These are phyloP conservation scores for Macaranga tanarius DNA, from an alignment of 441 rosid species.

Conservation along the genomic window DNA sequence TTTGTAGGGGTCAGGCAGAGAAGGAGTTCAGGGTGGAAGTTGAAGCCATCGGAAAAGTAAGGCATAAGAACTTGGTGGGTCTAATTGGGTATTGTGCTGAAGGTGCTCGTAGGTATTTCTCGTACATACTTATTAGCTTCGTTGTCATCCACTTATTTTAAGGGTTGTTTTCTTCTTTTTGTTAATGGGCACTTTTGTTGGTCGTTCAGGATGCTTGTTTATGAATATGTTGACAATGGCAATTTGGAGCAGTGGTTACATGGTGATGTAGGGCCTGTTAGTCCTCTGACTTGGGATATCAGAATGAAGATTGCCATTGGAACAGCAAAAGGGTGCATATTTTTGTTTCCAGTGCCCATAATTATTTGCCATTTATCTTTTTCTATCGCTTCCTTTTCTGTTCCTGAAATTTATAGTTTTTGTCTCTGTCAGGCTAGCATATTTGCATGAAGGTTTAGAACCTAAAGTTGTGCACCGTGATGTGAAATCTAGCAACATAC, in stretches of 20 bases:
- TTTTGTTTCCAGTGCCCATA: slow-evolving; percentile 7
- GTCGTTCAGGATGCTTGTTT: slow-evolving; percentile 78
- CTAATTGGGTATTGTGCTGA: slow-evolving; percentile 92
- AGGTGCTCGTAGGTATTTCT: slow-evolving; percentile 62
- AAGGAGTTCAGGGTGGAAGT: slow-evolving; percentile 96
- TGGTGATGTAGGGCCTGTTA: slow-evolving; percentile 80
- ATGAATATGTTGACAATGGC: slow-evolving; percentile 87
- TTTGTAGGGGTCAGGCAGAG: slow-evolving; percentile 86
- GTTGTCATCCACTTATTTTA: slow-evolving; percentile 5
- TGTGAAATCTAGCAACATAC: slow-evolving; percentile 94
- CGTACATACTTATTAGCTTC: not conserved
- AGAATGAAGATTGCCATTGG: slow-evolving; percentile 90
- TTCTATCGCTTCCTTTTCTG: not conserved
- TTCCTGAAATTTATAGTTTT: slow-evolving; percentile 18
- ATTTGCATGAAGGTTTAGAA: slow-evolving; percentile 95
- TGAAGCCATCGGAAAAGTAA: slow-evolving; percentile 93
- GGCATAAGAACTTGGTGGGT: slow-evolving; percentile 93
- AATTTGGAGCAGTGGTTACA: slow-evolving; percentile 98
- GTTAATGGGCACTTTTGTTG: slow-evolving; percentile 3
- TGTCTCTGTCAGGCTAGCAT: slow-evolving; percentile 60
- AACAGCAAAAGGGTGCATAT: slow-evolving; percentile 82
- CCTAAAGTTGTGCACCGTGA: slow-evolving; percentile 99
- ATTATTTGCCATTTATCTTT: not conserved
- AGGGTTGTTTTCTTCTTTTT: not conserved
- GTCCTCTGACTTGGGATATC: slow-evolving; percentile 90